phyloP scores from a whole-genome alignment of 2,329 filamentous ascomycete genomes.

The Fusarium hostae region DNA sequence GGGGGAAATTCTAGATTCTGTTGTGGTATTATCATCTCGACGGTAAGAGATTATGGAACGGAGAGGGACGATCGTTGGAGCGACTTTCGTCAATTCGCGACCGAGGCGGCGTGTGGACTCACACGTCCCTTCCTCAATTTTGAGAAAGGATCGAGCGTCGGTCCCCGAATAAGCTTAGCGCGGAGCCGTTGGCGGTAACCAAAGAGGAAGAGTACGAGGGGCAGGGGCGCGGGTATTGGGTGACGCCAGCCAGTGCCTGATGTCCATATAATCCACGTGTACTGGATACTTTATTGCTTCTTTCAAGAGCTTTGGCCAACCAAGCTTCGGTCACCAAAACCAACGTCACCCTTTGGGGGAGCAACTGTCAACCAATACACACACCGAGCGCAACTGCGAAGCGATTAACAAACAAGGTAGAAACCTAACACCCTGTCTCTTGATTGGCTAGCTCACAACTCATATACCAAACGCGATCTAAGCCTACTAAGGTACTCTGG shows the following conservation, averaged over 20 bases:
- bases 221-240: conserved; percentile 11
- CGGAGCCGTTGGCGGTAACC: conserved; percentile 29
- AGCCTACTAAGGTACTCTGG: conserved; percentile 13
- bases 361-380: conserved; percentile 20
- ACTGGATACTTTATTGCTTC: conserved; percentile 9
- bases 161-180: conserved; percentile 51
- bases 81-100: conserved; percentile 40
- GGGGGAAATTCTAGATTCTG: conserved; percentile 14
- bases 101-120: conserved; percentile 32
- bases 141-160: conserved; percentile 42
- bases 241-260: conserved; percentile 28
- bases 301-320: conserved; percentile 22
- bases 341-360: conserved; percentile 13
- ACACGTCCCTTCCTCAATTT: conserved; percentile 9
- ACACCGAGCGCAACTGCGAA: conserved; percentile 24
- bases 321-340: conserved; percentile 9
- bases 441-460: not conserved
- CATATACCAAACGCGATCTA: not conserved
- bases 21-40: conserved; percentile 37
- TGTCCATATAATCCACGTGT: conserved; percentile 35
- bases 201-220: conserved; percentile 29
- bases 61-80: conserved; percentile 23
- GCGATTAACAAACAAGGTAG: conserved; percentile 12
- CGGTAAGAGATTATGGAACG: conserved; percentile 15
- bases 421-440: not conserved